Evolutionary conservation across 768 basidiomycete species (phyloP).

Genomic region (Boletus subcaerulescens): DNA sequence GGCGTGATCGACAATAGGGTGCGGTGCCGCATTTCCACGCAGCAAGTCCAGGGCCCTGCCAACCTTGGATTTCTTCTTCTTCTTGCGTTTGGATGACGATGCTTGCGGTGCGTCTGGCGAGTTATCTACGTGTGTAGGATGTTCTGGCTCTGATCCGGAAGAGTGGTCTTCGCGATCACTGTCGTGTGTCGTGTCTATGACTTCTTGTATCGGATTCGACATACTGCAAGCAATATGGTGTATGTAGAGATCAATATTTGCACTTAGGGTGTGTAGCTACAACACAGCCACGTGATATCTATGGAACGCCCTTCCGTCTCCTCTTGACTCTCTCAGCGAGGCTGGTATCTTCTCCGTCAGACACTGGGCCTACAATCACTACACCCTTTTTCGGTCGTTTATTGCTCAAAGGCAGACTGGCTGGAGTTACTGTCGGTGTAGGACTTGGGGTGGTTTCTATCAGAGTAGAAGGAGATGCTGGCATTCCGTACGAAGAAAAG

Average conservation of each 20-base stretch:
- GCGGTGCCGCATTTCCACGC: constrained; percentile 51
- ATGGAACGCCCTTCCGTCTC: constrained; percentile 27
- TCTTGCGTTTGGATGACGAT: constrained; percentile 62
- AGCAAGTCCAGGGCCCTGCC: constrained; percentile 49
- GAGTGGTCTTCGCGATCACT: constrained; percentile 34
- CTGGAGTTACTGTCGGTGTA: constrained; percentile 30
- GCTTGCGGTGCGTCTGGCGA: constrained; percentile 20
- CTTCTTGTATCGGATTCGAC: constrained; percentile 39
- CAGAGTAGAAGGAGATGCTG: constrained; percentile 19
- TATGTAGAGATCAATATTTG: background rate
- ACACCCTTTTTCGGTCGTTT: constrained; percentile 28
- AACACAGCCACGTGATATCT: constrained; percentile 19
- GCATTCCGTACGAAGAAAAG: constrained; percentile 58
- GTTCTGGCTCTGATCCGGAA: constrained; percentile 33
- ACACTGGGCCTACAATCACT: background rate
- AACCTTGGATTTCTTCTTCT: constrained; percentile 84
- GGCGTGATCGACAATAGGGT: constrained; percentile 64
- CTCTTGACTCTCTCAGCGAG: constrained; percentile 45
- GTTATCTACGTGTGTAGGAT: constrained; percentile 10
- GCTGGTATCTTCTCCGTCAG: constrained; percentile 11
- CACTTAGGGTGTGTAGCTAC: background rate
- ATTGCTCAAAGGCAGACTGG: constrained; percentile 33
- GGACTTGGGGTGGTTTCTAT: constrained; percentile 15
- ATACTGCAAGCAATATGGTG: constrained; percentile 5
- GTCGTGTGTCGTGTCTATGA: constrained; percentile 37